These are phyloP conservation scores for Aspergillus indologenus DNA, from an alignment of 495 filamentous ascomycete species.

Conservation along the genomic window DNA sequence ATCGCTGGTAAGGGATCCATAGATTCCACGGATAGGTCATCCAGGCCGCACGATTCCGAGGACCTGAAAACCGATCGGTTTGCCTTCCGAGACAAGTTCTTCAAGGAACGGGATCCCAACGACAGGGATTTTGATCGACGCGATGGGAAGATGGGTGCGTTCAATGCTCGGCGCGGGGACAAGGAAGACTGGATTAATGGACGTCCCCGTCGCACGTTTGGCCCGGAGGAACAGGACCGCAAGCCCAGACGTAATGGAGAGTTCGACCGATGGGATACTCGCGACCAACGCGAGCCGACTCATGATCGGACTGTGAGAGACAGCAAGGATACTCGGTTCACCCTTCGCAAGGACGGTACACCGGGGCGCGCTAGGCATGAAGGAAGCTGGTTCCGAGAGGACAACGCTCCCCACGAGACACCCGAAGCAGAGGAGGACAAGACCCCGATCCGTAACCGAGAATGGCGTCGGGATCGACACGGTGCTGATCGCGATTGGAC, in stretches of 20 bases:
- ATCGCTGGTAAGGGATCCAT: conserved; percentile 52
- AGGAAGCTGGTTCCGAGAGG: conserved; percentile 56
- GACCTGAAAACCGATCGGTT: conserved; percentile 57
- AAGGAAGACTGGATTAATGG: conserved; percentile 58
- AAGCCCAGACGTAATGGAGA: conserved; percentile 59
- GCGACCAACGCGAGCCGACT: conserved; percentile 48
- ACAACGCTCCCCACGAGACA: conserved; percentile 45
- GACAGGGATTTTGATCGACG: conserved; percentile 46
- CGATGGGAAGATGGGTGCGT: conserved; percentile 34
- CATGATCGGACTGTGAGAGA: conserved; percentile 40
- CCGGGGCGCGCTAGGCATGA: conserved; percentile 49
- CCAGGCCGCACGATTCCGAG: conserved; percentile 48
- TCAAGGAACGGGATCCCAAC: conserved; percentile 44
- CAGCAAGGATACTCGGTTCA: conserved; percentile 46
- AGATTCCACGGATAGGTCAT: conserved; percentile 44
- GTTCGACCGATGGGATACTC: conserved; percentile 56
- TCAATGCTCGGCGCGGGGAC: conserved; percentile 48
- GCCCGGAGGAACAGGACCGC: conserved; percentile 54
- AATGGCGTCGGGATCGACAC: conserved; percentile 61
- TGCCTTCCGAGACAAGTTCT: conserved; percentile 55
- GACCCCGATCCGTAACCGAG: conserved; percentile 54
- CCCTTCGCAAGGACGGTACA: conserved; percentile 43
- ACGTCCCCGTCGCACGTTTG: conserved; percentile 51
- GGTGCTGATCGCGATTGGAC: conserved; percentile 63
- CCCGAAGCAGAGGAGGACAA: conserved; percentile 55